Evolutionary conservation across 805 yeast species (phyloP).

Genomic region (Tetrapisispora pingtungensis): DNA sequence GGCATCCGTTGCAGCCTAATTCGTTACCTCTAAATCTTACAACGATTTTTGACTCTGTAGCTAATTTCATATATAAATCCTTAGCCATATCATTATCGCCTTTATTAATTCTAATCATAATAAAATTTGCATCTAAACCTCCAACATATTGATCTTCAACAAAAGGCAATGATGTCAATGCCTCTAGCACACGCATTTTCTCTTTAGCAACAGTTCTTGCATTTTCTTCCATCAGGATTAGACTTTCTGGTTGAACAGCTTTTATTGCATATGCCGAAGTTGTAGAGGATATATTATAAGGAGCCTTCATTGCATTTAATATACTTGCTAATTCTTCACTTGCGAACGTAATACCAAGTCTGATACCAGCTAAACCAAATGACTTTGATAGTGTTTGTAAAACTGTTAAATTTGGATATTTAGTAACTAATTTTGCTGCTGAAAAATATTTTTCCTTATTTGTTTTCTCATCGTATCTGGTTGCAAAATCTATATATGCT

Average conservation of each 20-base stretch:
- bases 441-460: constrained; percentile 35
- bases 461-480: constrained; percentile 15
- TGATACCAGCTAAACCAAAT: constrained; percentile 91
- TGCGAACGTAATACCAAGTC: constrained; percentile 76
- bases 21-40: constrained; percentile 88
- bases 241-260: constrained; percentile 53
- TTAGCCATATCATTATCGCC: constrained; percentile 72
- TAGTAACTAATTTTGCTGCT: constrained; percentile 64
- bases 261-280: constrained; percentile 68
- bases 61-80: constrained; percentile 56
- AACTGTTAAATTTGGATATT: constrained; percentile 74
- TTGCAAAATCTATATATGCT: constrained; percentile 87
- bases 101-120: constrained; percentile 63
- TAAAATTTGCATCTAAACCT: constrained; percentile 76
- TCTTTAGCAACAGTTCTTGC: constrained; percentile 44
- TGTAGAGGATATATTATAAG: constrained; percentile 81
- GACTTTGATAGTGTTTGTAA: constrained; percentile 90
- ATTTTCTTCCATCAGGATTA: constrained; percentile 47
- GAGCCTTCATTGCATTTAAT: constrained; percentile 88
- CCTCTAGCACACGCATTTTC: constrained; percentile 43
- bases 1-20: constrained; percentile 77
- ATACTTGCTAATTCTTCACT: constrained; percentile 49
- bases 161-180: constrained; percentile 46
- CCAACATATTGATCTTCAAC: constrained; percentile 67
- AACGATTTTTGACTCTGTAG: constrained; percentile 65